phyloP scores from a whole-genome alignment of 2,329 filamentous ascomycete species.

The Penicillium expansum region DNA sequence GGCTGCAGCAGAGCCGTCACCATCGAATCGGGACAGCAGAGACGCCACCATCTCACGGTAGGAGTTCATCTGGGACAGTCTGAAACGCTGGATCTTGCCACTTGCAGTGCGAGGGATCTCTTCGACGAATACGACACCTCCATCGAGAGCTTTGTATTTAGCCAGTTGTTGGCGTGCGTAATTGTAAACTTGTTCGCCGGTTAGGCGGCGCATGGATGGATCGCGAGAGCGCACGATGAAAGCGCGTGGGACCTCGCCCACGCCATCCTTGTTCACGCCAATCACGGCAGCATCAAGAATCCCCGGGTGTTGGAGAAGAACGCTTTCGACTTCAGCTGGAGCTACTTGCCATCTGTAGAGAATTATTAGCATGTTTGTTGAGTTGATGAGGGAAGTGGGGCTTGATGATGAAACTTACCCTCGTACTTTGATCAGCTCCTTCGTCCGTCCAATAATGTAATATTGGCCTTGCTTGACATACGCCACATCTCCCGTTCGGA shows the following conservation, averaged over 20 bases:
- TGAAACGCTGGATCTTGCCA: constrained; percentile 50
- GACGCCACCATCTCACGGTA: constrained; percentile 39
- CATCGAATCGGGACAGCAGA: constrained; percentile 26
- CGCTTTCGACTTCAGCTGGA: constrained; percentile 49
- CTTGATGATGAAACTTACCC: constrained; percentile 32
- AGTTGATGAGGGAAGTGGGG: not conserved
- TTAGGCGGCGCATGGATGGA: constrained; percentile 25
- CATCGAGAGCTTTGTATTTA: constrained; percentile 50
- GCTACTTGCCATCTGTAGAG: constrained; percentile 46
- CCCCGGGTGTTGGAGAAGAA: constrained; percentile 45
- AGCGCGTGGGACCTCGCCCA: constrained; percentile 44
- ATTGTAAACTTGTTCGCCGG: constrained; percentile 44
- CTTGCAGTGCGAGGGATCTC: constrained; percentile 50
- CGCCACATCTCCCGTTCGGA: constrained; percentile 46
- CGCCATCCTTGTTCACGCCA: constrained; percentile 40
- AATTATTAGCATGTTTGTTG: not conserved
- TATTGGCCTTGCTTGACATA: constrained; percentile 37
- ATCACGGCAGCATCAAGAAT: constrained; percentile 49
- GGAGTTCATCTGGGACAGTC: constrained; percentile 39
- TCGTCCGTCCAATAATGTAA: constrained; percentile 43
- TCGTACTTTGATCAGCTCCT: constrained; percentile 49
- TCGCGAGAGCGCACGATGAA: constrained; percentile 44
- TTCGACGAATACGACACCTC: constrained; percentile 49
- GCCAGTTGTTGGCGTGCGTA: constrained; percentile 44
- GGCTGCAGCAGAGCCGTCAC: constrained; percentile 1